Evolutionary conservation across 1,284 basidiomycete species (phyloP).

Genomic region (Flammula alnicola): DNA sequence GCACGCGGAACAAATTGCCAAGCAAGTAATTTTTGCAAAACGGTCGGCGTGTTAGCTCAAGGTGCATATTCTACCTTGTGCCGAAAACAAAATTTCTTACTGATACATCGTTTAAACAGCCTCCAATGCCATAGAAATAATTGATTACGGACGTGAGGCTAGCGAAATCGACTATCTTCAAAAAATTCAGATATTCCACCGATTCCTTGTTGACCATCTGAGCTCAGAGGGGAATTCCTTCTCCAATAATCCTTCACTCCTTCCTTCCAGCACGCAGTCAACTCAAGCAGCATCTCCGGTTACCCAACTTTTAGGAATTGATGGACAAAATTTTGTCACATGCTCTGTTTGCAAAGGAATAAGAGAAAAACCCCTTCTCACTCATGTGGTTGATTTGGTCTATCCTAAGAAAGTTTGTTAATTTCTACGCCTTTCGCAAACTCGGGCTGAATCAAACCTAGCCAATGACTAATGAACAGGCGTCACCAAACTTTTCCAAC

Average conservation of each 20-base stretch:
- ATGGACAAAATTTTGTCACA: constrained; percentile 73
- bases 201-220: constrained; percentile 88
- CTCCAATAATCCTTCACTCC: constrained; percentile 60
- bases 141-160: constrained; percentile 85
- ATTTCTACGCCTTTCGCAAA: background rate
- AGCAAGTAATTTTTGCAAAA: constrained; percentile 95
- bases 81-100: background rate
- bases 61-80: constrained; percentile 47
- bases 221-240: constrained; percentile 70
- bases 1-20: constrained; percentile 95
- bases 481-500: constrained; percentile 65
- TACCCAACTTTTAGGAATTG: constrained; percentile 82
- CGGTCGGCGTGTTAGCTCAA: constrained; percentile 82
- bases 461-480: constrained; percentile 49
- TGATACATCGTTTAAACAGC: constrained; percentile 32
- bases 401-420: constrained; percentile 80
- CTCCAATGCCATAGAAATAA: constrained; percentile 84
- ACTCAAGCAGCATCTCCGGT: constrained; percentile 70
- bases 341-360: constrained; percentile 80
- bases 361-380: constrained; percentile 74
- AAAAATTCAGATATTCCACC: constrained; percentile 94
- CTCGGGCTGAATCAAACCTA: background rate
- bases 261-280: constrained; percentile 40
- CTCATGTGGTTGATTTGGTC: constrained; percentile 85
- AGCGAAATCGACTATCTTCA: constrained; percentile 79